A percentile compares a stretch with the other conserved stretches of the same genome.
Evolutionary conservation across 2,329 filamentous ascomycete genomes (phyloP).

Genomic region (Exophiala sideris): DNA sequence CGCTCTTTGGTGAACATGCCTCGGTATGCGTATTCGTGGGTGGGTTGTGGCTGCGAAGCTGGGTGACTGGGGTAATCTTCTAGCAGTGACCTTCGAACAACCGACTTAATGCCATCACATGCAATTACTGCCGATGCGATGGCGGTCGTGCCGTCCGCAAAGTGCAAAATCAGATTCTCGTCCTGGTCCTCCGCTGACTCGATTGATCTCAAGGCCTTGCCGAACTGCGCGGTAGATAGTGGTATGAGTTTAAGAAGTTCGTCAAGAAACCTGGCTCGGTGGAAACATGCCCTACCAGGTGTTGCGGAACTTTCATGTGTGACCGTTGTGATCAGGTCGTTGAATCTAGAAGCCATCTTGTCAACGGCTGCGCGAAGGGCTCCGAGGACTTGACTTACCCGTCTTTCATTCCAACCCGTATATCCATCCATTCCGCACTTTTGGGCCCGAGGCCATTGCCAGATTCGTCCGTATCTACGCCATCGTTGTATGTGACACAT

Average conservation of each 20-base stretch:
- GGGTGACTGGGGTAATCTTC: conserved; percentile 38
- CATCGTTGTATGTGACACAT: conserved; percentile 27
- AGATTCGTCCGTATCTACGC: not conserved
- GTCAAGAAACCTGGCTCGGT: conserved; percentile 40
- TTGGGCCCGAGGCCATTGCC: not conserved
- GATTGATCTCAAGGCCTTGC: conserved; percentile 35
- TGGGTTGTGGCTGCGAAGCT: conserved; percentile 46
- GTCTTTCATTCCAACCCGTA: not conserved
- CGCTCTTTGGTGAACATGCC: conserved; percentile 61
- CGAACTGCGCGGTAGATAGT: conserved; percentile 33
- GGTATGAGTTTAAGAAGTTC: conserved; percentile 43
- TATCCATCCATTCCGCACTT: not conserved
- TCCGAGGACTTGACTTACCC: not conserved
- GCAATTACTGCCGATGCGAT: conserved; percentile 50
- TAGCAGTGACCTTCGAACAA: conserved; percentile 32
- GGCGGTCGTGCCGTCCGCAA: conserved; percentile 45
- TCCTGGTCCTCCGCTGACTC: conserved; percentile 25
- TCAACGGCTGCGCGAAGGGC: not conserved
- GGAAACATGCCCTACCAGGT: conserved; percentile 1
- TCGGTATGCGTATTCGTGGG: conserved; percentile 59
- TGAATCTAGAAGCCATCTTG: not conserved
- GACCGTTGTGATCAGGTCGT: not conserved
- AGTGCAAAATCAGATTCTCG: conserved; percentile 32
- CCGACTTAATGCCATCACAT: conserved; percentile 59
- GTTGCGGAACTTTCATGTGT: not conserved